Base-by-base conservation (phyloP, 768 basidiomycete species). In the Suillus subaureus region DNA sequence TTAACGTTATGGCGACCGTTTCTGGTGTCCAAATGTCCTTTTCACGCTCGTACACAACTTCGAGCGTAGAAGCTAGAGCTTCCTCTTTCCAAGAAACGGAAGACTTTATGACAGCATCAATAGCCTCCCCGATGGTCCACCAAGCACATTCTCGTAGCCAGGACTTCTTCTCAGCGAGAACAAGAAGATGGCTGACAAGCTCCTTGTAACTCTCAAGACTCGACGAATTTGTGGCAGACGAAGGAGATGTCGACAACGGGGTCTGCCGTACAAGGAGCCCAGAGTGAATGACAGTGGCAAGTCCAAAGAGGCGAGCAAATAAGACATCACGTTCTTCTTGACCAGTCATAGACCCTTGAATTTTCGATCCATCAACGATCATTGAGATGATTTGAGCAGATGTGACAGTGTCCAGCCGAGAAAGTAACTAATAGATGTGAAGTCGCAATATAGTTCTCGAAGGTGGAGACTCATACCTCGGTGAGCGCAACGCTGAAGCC, bases 401-500 rank as follows among this genome's bases (percentile, higher is more conserved):
- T 16, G 92, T 89, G 56, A 97, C 83, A 37, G 92, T 93, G 68
- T 87, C 80, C 70, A 95, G 82, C 54, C 92, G 84, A 40, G 91
- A 89, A 40, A 97, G 79, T 13, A 97, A 82, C 96, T 97, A 23
- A 47, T 63, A 61, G 49, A 61, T 42, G 40, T 66, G 55, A 60
- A 54, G 26, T 28, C 39, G 18, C 5, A 45, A 8, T 47, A 39
- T 33, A 62, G n/a, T 49, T 33, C 42, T 47, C 39, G 64, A 7
- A 51, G 70, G 61, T 58, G 55, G 39, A 21, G 64, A 42, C 18
- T 77, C 86, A 70, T 72, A 97, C 96, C 84, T 97, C 96, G 0
- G 97, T 95, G 69, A 99, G 81, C 39, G 96, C 95, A 52, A 99
- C 97, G 11, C 96, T 94, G 74, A 98, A 99, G 21, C 97, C 97